Conservation (phyloP, 345 rosid genomes). For the Citrus cavaleriei region DNA sequence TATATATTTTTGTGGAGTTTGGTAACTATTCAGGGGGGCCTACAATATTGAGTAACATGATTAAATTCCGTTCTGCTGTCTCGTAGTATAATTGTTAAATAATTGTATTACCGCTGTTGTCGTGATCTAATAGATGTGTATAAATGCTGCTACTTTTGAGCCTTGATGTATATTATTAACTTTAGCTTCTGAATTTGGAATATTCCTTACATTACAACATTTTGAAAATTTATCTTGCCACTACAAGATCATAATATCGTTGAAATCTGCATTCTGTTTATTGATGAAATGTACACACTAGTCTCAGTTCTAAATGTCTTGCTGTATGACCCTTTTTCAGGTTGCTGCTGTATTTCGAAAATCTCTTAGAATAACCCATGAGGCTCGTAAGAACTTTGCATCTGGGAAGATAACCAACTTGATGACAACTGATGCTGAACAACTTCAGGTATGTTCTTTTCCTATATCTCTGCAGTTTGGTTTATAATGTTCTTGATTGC, state of each 20-base stretch:
- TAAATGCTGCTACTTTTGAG: neutral
- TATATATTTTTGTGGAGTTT: neutral
- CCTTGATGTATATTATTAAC: neutral
- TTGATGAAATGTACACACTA: neutral
- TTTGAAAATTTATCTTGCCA: neutral
- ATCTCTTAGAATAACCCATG: slow-evolving; percentile 88
- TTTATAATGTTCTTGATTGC: slow-evolving; percentile 4
- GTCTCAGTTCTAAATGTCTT: slow-evolving; percentile 11
- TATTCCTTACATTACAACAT: neutral
- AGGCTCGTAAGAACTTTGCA: slow-evolving; percentile 76
- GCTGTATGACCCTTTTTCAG: slow-evolving; percentile 32
- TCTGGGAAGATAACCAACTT: slow-evolving; percentile 96
- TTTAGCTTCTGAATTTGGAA: neutral
- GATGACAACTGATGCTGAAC: slow-evolving; percentile 97
- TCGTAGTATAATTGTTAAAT: neutral
- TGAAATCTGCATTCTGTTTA: neutral
- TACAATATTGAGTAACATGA: neutral
- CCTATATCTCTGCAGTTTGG: neutral
- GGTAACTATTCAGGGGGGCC: neutral
- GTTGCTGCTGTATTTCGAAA: slow-evolving; percentile 96
- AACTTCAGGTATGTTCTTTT: slow-evolving; percentile 69
- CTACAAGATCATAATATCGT: neutral
- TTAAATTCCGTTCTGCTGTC: neutral
- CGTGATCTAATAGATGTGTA: neutral
- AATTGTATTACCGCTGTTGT: neutral